These are phyloP conservation scores for Tylopilus felleus DNA, from an alignment of 768 basidiomycete species.

Conservation along the genomic window DNA sequence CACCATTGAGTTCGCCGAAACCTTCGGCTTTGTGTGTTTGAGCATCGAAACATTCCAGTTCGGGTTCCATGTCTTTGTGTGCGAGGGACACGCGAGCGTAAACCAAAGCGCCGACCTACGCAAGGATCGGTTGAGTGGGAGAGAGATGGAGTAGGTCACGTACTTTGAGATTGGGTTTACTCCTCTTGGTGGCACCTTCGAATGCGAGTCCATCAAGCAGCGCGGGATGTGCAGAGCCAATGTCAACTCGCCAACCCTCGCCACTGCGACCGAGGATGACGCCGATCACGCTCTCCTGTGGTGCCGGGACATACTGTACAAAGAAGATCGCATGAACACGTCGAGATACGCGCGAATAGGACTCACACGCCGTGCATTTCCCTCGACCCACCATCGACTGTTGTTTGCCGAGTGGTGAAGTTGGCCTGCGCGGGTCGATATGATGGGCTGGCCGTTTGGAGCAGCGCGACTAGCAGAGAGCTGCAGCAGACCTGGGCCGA, in stretches of 20 bases:
- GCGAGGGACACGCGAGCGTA: slow-evolving; percentile 93
- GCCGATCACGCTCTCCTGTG: slow-evolving; percentile 88
- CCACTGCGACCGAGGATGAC: slow-evolving; percentile 75
- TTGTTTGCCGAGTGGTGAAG: slow-evolving; percentile 68
- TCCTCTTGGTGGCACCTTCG: slow-evolving; percentile 93
- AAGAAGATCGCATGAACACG: not conserved
- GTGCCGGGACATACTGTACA: slow-evolving; percentile 81
- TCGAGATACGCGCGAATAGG: not conserved
- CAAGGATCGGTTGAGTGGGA: slow-evolving; percentile 3
- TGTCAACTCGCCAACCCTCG: slow-evolving; percentile 92
- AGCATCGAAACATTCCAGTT: slow-evolving; percentile 94
- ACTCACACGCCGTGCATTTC: slow-evolving; percentile 77
- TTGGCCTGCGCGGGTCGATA: slow-evolving; percentile 67
- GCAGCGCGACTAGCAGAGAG: slow-evolving; percentile 15
- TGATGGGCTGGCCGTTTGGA: slow-evolving; percentile 24
- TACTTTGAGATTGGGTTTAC: slow-evolving; percentile 91
- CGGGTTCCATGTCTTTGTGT: slow-evolving; percentile 97
- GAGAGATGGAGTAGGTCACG: slow-evolving; percentile 4
- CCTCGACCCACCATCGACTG: slow-evolving; percentile 87
- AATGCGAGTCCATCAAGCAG: slow-evolving; percentile 89
- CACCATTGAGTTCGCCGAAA: slow-evolving; percentile 90
- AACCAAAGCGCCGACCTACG: slow-evolving; percentile 82
- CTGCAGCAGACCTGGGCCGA: slow-evolving; percentile 80
- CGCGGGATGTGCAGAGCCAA: slow-evolving; percentile 84
- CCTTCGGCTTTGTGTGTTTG: slow-evolving; percentile 90